phyloP scores from a whole-genome alignment of 192 early-diverging fungal genomes.

The Umbelopsis isabellina region DNA sequence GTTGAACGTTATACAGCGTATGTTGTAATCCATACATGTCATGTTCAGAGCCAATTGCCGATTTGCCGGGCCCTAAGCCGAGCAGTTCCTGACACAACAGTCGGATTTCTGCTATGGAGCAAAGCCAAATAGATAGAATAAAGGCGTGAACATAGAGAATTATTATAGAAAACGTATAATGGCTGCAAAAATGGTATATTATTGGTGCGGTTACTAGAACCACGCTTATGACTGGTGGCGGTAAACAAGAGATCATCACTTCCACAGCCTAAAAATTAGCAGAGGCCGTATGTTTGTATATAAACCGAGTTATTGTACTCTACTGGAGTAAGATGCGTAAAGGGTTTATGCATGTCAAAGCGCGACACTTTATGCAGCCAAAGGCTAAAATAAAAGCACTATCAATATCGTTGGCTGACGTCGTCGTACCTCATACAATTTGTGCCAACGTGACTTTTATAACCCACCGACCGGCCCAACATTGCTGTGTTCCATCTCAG shows the following conservation, averaged over 20 bases:
- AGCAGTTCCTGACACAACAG: neutral
- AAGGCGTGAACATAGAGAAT: neutral
- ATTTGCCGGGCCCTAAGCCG: neutral
- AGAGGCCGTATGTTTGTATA: too few relatives aligned
- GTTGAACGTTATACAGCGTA: slow-evolving; percentile 43
- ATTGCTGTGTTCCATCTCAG: neutral
- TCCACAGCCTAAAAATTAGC: too few relatives aligned
- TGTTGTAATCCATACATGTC: slow-evolving; percentile 52
- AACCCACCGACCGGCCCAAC: too few relatives aligned
- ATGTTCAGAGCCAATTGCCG: neutral
- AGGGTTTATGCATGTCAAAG: too few relatives aligned
- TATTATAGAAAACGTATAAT: neutral
- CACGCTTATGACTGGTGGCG: neutral
- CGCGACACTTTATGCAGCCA: too few relatives aligned
- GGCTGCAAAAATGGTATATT: neutral
- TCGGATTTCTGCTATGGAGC: slow-evolving; percentile 9
- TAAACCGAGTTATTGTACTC: too few relatives aligned
- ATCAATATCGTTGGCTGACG: too few relatives aligned
- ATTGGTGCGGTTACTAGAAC: neutral
- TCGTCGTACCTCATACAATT: too few relatives aligned
- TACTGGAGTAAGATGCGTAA: too few relatives aligned
- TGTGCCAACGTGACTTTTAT: too few relatives aligned
- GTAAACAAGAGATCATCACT: neutral
- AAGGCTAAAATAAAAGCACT: too few relatives aligned
- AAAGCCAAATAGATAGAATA: slow-evolving; percentile 1